Base-by-base conservation (phyloP, 257 asterid genomes). In the Salvia hispanica region DNA sequence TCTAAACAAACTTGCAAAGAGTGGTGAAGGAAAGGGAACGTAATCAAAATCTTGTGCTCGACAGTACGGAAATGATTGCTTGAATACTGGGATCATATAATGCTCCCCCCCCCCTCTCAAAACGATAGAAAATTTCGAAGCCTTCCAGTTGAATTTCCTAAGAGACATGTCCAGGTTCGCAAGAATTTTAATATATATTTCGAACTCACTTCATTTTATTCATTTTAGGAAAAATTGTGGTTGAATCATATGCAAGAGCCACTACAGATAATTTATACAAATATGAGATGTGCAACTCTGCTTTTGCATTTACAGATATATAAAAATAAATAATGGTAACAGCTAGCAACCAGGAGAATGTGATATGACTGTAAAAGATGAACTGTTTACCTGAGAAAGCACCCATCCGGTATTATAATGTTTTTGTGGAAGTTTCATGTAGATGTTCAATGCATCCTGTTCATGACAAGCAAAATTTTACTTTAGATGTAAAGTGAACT, bases 351-450 rank as follows among this genome's bases (percentile, higher is more conserved):
- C 43, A 37, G 58, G 52, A 64, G 31, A 57, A 54, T 5, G 7
- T 5, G 48, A 6, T 37, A 36, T 51, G 18, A 18, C 14, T 15
- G n/a, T 61, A 45, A 28, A 61, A 57, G 52, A 43, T 14, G 46
- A 68, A 76, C 72, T 69, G 45, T 15, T 56, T 78, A 88, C 95
- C 91, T 90, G 98, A 69, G 96, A 87, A 69, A 86, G 97, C 70
- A 92, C 97, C 97, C 98, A 90, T 80, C 95, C 97, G 0, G 97
- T 90, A 78, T 88, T 88, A 76, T 90, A 92, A 75, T 90, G 98
- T 79, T 90, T 92, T 64, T 78, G 90, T 0, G 98, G 87, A 61
- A 92, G 95, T 80, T 83, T 92, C 59, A 69, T 44, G 67, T 81
- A 92, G 62, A 77, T 60, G 76, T 84, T 93, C 68, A 92, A 71